Evolutionary conservation across 2,329 filamentous ascomycete genomes (phyloP), one percentile per base, ranked within the genome.

Genomic region (Ceratocystis papillata): DNA sequence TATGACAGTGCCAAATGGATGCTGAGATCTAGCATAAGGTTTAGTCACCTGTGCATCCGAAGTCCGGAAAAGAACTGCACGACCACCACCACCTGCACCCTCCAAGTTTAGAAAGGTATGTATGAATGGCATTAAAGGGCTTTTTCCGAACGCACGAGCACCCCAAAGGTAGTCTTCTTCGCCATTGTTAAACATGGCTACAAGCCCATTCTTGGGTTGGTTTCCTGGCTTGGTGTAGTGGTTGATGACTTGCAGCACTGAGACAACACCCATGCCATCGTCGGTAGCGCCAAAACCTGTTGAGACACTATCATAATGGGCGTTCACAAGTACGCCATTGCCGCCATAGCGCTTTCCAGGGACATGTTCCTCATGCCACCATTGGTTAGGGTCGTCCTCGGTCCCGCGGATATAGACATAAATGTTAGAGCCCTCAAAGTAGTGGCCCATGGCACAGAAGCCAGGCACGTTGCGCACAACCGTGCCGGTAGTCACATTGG

Each of bases 41-140:
- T 82, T 82, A 0, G 91, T 93, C 28, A 96, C 87, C 75, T 96
- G 88, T 2, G 87, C 83, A 74, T 97, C 94, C 0, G 92, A 93
- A 64, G 87, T 87, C 67, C 94, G 84, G 77, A 99, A 97, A 1
- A 97, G 79, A 10, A 88, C 87, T 2, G 93, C 92, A 67, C 90
- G 83, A 0, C 93, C 92, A 10, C 94, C 94, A 12, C 93, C 93
- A 62, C 93, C 94, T 50, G 93, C 93, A 12, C 94, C 94, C 75
- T 99, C 94, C 17, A 99, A 83, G 71, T 99, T 99, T 70, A 97
- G 79, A 73, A 99, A 97, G 0, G 90, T 90, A 72, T 92, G 88
- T 8, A 90, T 83, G 66, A 95, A 88, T 64, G 84, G 84, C 10
- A 90, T 85, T 69, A 96, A 80, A 0, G 91, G 89, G 73, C 92